Conservation (phyloP, 1,284 basidiomycete genomes). For the Cryptococcus sp. region DNA sequence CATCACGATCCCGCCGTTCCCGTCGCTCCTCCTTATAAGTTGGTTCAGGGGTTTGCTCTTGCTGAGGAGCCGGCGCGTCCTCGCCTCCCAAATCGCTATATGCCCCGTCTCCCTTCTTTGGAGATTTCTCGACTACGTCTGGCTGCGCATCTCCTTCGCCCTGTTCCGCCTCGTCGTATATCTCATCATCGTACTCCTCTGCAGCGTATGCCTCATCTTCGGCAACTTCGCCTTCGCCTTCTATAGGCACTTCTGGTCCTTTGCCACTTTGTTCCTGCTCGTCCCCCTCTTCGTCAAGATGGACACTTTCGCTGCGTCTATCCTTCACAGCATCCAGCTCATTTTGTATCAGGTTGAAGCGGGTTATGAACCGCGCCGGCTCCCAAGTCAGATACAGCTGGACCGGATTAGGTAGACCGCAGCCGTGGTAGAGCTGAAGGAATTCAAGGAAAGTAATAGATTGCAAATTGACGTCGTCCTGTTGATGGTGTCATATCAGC, state of each 20-base stretch:
- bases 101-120: neutral
- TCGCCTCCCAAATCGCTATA: neutral
- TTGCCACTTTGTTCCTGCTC: slow-evolving; percentile 8
- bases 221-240: slow-evolving; percentile 13
- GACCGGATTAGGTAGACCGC: slow-evolving; percentile 44
- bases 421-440: slow-evolving; percentile 40
- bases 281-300: slow-evolving; percentile 13
- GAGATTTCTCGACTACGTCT: slow-evolving; percentile 8
- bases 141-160: slow-evolving; percentile 12
- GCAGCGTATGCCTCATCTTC: slow-evolving; percentile 14
- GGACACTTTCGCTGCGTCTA: slow-evolving; percentile 48
- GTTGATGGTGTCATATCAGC: neutral
- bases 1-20: slow-evolving; percentile 1
- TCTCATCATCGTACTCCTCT: slow-evolving; percentile 8
- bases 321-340: slow-evolving; percentile 63
- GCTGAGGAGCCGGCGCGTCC: neutral
- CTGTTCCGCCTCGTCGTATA: slow-evolving; percentile 23
- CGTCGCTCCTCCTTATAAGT: no score
- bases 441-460: slow-evolving; percentile 45
- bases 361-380: slow-evolving; percentile 42
- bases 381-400: slow-evolving; percentile 40
- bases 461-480: slow-evolving; percentile 46
- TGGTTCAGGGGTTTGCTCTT: no score
- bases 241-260: slow-evolving; percentile 13
- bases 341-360: slow-evolving; percentile 44